A percentile compares a stretch with the other conserved stretches of the same genome.
Evolutionary conservation across 169 alveolate genomes (phyloP).

Genomic region (Besnoitia besnoiti): DNA sequence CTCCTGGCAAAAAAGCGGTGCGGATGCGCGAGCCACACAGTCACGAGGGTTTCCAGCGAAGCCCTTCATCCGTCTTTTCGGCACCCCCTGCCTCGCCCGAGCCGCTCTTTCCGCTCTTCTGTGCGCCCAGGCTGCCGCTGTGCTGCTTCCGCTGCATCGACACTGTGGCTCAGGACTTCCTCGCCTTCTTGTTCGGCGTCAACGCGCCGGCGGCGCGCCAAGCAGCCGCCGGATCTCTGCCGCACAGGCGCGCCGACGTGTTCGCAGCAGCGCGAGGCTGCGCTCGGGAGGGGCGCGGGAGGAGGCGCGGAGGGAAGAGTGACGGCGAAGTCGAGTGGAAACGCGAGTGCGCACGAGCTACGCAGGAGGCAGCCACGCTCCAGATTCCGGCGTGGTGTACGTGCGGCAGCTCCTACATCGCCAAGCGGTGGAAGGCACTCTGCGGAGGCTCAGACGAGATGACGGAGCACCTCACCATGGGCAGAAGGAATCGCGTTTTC

Average conservation of each 20-base stretch:
- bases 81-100: background rate
- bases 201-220: background rate
- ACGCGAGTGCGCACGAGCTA: background rate
- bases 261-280: background rate
- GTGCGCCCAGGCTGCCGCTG: background rate
- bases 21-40: no score
- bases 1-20: no score
- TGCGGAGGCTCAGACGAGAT: background rate
- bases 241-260: background rate
- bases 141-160: slow-evolving; percentile 8
- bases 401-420: background rate
- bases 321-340: no score
- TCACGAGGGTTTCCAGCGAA: no score
- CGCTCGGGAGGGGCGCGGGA: background rate
- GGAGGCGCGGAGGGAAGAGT: background rate
- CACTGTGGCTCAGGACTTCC: background rate
- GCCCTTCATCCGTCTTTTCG: background rate
- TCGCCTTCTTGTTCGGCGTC: background rate
- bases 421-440: background rate
- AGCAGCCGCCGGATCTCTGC: background rate
- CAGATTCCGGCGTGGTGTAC: slow-evolving; percentile 32
- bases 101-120: background rate
- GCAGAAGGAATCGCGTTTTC: background rate
- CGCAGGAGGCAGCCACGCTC: slow-evolving; percentile 10
- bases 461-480: background rate